Percentiles rank a stretch among this genome's conserved stretches.
These are phyloP conservation scores for Aspergillus sp. DNA, from an alignment of 2,329 filamentous ascomycete genomes.

Conservation along the genomic window DNA sequence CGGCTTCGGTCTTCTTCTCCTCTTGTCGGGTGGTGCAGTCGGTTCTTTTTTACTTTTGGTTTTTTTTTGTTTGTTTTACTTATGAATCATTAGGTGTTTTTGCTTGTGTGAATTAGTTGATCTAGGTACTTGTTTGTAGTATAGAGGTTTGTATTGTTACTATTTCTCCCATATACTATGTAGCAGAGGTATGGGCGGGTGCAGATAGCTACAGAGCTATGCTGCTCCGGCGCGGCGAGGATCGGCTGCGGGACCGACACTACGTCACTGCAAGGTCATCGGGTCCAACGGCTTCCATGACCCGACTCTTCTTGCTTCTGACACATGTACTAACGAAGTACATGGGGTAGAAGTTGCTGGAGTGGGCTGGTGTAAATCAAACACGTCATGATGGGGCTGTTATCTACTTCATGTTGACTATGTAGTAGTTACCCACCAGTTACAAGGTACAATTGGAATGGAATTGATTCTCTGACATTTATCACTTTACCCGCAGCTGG, in stretches of 20 bases:
- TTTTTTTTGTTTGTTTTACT: no score
- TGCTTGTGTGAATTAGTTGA: no score
- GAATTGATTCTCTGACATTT: constrained; percentile 3
- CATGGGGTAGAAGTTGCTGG: background rate
- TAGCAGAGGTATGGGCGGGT: no score
- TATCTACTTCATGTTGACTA: no score
- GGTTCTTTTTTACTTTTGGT: background rate
- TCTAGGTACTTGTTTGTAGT: no score
- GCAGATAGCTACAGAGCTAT: background rate
- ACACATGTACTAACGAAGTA: background rate
- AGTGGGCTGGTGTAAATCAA: background rate
- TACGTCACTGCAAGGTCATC: constrained; percentile 7
- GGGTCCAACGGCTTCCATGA: background rate
- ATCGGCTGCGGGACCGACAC: background rate
- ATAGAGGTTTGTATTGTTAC: no score
- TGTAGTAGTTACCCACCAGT: no score
- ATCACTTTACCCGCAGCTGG: constrained; percentile 9
- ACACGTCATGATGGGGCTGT: constrained; percentile 3
- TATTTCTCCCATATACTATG: no score
- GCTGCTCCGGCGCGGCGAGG: background rate
- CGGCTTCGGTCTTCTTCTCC: no score
- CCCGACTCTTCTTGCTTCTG: background rate
- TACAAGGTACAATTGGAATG: no score
- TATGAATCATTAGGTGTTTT: no score
- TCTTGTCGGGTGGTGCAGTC: background rate